Conservation (phyloP, 2,329 filamentous ascomycete genomes). For the Dryadomyces quercus-mongolicae region DNA sequence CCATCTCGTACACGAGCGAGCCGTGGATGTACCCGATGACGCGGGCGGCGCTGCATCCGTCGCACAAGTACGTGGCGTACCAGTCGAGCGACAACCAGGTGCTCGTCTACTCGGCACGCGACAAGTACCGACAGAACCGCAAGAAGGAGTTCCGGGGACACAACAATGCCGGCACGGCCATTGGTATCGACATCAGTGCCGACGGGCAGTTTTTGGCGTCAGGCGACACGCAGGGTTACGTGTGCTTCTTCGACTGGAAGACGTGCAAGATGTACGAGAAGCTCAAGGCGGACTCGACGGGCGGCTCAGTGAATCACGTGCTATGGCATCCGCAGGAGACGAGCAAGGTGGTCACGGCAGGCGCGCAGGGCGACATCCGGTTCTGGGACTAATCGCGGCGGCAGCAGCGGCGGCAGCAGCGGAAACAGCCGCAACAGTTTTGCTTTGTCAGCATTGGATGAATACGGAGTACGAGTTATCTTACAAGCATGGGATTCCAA, state of each 20-base stretch:
- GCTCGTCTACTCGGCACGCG: constrained; percentile 84
- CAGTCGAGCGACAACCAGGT: constrained; percentile 94
- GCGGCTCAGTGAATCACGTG: constrained; percentile 70
- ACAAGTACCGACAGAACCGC: constrained; percentile 93
- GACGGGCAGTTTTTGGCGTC: constrained; percentile 85
- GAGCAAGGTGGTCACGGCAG: constrained; percentile 84
- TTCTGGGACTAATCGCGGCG: constrained; percentile 69
- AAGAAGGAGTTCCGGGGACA: constrained; percentile 96
- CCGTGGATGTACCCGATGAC: constrained; percentile 97
- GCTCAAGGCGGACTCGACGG: constrained; percentile 73
- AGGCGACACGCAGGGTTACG: constrained; percentile 77
- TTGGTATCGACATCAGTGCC: constrained; percentile 77
- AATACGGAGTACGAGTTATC: not conserved
- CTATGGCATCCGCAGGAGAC: constrained; percentile 98
- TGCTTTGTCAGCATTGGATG: not conserved
- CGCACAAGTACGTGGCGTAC: constrained; percentile 87
- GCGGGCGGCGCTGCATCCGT: constrained; percentile 71
- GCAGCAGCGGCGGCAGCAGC: no score
- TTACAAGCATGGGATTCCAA: no score
- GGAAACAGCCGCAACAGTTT: not conserved
- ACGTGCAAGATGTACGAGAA: constrained; percentile 99
- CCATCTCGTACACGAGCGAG: constrained; percentile 96
- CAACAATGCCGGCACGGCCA: constrained; percentile 87
- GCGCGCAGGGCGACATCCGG: constrained; percentile 76
- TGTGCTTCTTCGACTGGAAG: constrained; percentile 99